A percentile compares a stretch with the other conserved stretches of the same genome.
Conservation (phyloP, 75 land plant genomes). For the Selaginella tamariscina region DNA sequence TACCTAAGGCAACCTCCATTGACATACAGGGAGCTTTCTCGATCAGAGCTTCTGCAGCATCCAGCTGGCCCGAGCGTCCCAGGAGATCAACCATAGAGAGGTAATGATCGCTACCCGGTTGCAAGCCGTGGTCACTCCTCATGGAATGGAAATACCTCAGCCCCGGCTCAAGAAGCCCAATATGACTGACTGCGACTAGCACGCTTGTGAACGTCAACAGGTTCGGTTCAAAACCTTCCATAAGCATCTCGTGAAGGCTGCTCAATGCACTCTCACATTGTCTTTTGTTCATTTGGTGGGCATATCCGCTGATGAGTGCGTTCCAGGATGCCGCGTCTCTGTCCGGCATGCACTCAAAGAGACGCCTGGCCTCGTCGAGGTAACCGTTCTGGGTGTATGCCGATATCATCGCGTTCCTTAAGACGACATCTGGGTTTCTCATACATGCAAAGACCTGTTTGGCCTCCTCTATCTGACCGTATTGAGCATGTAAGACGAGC, state of each 20-base stretch:
- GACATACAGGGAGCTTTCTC: background rate
- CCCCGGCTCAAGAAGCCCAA: background rate
- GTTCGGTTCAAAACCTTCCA: background rate
- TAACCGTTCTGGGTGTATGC: background rate
- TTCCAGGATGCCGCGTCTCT: background rate
- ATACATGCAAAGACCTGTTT: background rate
- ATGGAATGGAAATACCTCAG: background rate
- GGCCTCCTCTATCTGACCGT: background rate
- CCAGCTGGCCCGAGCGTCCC: background rate
- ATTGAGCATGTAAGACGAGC: background rate
- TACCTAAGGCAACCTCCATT: background rate
- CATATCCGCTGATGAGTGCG: background rate
- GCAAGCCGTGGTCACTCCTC: background rate
- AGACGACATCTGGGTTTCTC: background rate
- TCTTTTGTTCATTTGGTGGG: background rate
- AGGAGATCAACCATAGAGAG: background rate
- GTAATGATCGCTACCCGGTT: background rate
- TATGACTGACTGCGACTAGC: background rate
- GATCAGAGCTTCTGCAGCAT: background rate
- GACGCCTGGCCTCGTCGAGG: background rate
- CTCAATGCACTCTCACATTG: background rate
- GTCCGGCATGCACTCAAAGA: background rate
- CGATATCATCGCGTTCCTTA: background rate
- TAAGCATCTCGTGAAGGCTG: background rate
- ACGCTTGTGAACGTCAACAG: background rate